phyloP scores from a whole-genome alignment of 345 rosid genomes.

The Eucalyptus marginata region DNA sequence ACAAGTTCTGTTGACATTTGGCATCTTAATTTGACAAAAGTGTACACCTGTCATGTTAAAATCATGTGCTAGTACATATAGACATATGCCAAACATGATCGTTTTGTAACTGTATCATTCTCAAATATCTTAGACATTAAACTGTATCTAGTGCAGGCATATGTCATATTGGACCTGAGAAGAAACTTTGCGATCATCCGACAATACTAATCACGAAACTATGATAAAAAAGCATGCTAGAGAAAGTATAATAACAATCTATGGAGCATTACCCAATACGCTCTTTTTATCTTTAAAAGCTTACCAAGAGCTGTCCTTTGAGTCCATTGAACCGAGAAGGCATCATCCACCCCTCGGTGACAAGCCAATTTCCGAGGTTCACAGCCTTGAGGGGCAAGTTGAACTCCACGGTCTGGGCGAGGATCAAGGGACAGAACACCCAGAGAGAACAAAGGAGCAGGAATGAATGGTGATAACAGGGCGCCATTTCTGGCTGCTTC shows the following conservation, averaged over 20 bases:
- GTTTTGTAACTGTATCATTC: background rate
- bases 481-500: background rate
- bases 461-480: background rate
- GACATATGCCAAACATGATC: background rate
- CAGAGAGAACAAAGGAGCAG: background rate
- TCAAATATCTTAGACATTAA: background rate
- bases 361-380: conserved; percentile 9
- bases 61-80: background rate
- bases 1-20: background rate
- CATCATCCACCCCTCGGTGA: background rate
- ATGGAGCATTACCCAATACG: background rate
- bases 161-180: background rate
- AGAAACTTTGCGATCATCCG: background rate
- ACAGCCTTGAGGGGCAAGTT: conserved; percentile 2
- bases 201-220: background rate
- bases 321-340: background rate
- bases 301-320: background rate
- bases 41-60: background rate
- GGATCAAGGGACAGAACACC: background rate
- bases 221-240: background rate
- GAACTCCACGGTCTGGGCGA: background rate
- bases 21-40: background rate
- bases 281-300: background rate
- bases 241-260: background rate
- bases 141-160: background rate